Percentiles rank a stretch among this genome's conserved stretches.
Conservation (phyloP, 257 asterid species). For the Fraxinus americana region DNA sequence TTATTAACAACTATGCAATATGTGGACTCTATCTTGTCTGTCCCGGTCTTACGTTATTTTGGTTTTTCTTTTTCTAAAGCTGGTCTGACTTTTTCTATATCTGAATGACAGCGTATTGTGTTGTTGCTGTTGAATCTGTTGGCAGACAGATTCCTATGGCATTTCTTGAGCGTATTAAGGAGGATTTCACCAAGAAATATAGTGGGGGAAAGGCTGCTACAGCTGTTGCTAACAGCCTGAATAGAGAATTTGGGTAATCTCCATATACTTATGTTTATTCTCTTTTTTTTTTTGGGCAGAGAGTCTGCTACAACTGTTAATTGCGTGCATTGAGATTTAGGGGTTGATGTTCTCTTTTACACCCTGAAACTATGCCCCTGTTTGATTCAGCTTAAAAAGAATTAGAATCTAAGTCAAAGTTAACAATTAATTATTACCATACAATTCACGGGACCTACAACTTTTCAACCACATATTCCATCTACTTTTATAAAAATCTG, state of each 20-base stretch:
- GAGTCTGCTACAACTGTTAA: slow-evolving; percentile 87
- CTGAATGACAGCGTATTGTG: slow-evolving; percentile 72
- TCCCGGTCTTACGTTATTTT: not conserved
- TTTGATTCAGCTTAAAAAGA: too few relatives aligned
- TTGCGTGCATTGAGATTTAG: slow-evolving; percentile 76
- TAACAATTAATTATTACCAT: too few relatives aligned
- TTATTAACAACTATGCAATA: slow-evolving; percentile 8
- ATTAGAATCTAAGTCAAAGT: too few relatives aligned
- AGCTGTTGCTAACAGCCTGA: slow-evolving; percentile 79
- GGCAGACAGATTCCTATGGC: slow-evolving; percentile 91
- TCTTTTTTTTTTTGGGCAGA: slow-evolving; percentile 31
- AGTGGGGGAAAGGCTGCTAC: slow-evolving; percentile 97
- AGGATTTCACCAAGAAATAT: slow-evolving; percentile 83
- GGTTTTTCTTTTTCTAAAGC: not conserved
- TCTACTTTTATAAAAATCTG: too few relatives aligned
- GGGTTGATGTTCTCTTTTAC: slow-evolving; percentile 36
- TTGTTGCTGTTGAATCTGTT: slow-evolving; percentile 91
- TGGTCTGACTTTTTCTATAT: slow-evolving; percentile 15
- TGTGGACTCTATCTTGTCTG: slow-evolving; percentile 8
- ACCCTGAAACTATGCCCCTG: not conserved
- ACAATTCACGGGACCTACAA: too few relatives aligned
- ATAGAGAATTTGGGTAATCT: slow-evolving; percentile 82
- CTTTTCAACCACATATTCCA: too few relatives aligned
- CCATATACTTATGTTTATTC: not conserved
- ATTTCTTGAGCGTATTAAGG: slow-evolving; percentile 83